Base-by-base conservation (phyloP, 2,329 filamentous ascomycete genomes). In the Colletotrichum sp. region DNA sequence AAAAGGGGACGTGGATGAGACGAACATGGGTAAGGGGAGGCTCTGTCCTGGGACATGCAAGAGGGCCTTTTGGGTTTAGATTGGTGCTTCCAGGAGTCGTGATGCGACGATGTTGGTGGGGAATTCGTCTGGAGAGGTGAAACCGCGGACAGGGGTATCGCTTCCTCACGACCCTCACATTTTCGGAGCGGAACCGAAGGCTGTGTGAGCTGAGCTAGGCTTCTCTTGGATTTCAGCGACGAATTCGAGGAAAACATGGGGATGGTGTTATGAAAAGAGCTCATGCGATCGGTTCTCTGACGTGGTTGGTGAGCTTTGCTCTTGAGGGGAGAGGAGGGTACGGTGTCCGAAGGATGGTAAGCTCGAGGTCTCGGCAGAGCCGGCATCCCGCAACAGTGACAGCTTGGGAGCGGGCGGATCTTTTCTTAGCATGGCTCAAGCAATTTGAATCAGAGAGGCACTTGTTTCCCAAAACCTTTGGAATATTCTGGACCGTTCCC, bases 1-100 rank as follows among this genome's bases (percentile, higher is more conserved):
- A 64, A 62, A 62, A 62, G 44, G 26, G 49, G 10, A 36, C n/a
- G 28, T 21, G 71, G 16, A 76, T 76, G 74, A 76, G 70, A 76
- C 74, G 70, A 76, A 76, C 70, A 73, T 64, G 74, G 70, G 74
- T 39, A 24, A 30, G 49, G 64, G 34, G 67, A 34, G 44, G 44
- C 63, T 64, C 55, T 57, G 32, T 36, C n/a, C 2, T n/a, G 34
- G 39, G 18, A 66, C 44, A 62, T 62, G 67, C 66, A 49, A 69
- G 9, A 26, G 6, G 13, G 34, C 28, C 57, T 63, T 34, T 70
- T 62, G 39, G 57, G 67, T 36, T 69, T 69, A 44, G 55, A 18
- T 32, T 32, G 16, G 10, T 52, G 44, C 24, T 7, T 55, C n/a
- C 36, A 34, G 68, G 26, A 52, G 67, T 49, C 18, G 52, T 24